Base-by-base conservation (phyloP, 2,329 filamentous ascomycete genomes). In the Epichloe festucae region DNA sequence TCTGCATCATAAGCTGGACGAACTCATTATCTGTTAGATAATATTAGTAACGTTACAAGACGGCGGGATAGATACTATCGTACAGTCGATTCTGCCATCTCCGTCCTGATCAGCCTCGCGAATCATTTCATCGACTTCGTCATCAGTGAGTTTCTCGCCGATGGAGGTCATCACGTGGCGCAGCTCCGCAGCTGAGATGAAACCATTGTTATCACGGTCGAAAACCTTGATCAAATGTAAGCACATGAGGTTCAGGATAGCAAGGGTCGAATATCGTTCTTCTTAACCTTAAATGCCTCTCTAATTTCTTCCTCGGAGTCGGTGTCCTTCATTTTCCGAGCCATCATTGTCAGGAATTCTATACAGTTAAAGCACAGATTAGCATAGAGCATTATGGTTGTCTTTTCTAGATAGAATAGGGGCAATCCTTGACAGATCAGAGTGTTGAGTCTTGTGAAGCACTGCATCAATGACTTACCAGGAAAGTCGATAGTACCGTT, bases 281-380 rank as follows among this genome's bases (percentile, higher is more conserved):
- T 17, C 15, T 50, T 31, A 31, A 87, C 85, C 78, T 90, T 90
- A 80, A 91, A 91, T 14, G 87, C 87, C 70, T 91, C 87, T 62
- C 87, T 82, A 61, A 93, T 93, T 69, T 93, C 87, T 73, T 93
- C 87, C 72, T 93, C 87, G 47, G 87, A 91, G 66, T 93, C 87
- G 60, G 87, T 93, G 64, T 91, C 87, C 77, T 91, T 91, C 87
- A 93, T 93, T 75, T 93, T 93, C 65, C 87, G 82, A 54, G 87
- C 87, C 87, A 93, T 93, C 87, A 93, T 93, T 57, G 87, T 93
- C 55, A 93, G 76, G 72, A 93, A 93, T 67, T 93, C 87, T 91
- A 64, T 47, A 11, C 31, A 21, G 27, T 41, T 8, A 14, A 14
- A 17, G 45, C 36, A n/a, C 40, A 40, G 4, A 41, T 50, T 44